A percentile compares a stretch with the other conserved stretches of the same genome.
Evolutionary conservation across 2,329 filamentous ascomycete species (phyloP).

Genomic region (Ceratocystis papillata): DNA sequence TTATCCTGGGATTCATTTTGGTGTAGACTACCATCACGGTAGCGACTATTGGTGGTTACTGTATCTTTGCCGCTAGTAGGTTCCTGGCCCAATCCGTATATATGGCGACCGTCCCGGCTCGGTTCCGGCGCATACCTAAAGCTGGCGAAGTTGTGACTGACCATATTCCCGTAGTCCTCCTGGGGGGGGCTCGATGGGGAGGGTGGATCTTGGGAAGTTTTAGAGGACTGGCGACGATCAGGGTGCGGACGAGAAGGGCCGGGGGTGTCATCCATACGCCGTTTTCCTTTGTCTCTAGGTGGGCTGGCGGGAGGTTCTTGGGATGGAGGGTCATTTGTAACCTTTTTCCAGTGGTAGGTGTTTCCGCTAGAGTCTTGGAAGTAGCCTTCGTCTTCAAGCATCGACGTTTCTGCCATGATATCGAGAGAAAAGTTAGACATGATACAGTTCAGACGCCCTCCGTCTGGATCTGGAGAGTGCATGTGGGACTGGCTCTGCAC

Average conservation of each 20-base stretch:
- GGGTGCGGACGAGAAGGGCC: neutral
- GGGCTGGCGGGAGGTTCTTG: neutral
- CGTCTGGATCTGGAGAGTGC: neutral
- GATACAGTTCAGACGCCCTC: fast-evolving
- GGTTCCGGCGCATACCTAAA: no score
- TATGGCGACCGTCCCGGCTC: neutral
- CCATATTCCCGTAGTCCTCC: neutral
- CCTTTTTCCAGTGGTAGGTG: neutral
- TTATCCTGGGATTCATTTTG: no score
- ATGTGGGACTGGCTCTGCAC: neutral
- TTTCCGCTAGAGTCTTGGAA: neutral
- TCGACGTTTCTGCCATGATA: neutral
- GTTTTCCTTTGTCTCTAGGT: neutral
- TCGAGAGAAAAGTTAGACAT: neutral
- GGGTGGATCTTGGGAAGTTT: neutral
- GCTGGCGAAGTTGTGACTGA: neutral
- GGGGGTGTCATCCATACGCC: neutral
- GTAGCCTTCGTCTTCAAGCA: neutral
- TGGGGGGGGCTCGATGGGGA: no score
- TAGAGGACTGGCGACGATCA: neutral
- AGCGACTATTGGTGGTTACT: neutral
- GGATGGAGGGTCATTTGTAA: neutral
- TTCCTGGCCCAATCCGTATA: neutral
- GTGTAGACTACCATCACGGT: no score
- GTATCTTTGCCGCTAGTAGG: neutral